Conservation (phyloP, 2,329 filamentous ascomycete species). For the Xylaria sp. region DNA sequence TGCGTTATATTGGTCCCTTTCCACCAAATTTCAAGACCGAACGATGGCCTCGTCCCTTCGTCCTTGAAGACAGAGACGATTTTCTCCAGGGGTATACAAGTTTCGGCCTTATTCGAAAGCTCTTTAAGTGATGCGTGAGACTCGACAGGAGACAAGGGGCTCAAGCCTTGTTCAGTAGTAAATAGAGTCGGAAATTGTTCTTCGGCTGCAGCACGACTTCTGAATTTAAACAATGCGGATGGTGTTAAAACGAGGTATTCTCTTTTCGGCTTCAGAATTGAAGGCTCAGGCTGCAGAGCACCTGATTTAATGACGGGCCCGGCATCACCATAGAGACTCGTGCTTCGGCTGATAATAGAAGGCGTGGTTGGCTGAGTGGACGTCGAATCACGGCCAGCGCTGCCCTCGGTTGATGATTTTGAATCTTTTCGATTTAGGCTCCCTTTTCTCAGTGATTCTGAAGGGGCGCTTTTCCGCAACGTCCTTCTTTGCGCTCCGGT, state of each 20-base stretch:
- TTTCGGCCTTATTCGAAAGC: constrained; percentile 39
- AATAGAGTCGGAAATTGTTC: constrained; percentile 58
- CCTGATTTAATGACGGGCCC: constrained; percentile 54
- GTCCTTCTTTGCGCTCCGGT: constrained; percentile 39
- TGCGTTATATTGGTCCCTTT: constrained; percentile 53
- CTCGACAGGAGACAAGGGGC: constrained; percentile 51
- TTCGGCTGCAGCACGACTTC: constrained; percentile 58
- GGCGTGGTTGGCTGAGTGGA: constrained; percentile 49
- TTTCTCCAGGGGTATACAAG: constrained; percentile 60
- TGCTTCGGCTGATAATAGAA: constrained; percentile 43
- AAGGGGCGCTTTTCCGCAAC: constrained; percentile 42
- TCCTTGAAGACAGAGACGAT: constrained; percentile 64
- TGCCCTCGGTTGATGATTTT: constrained; percentile 46
- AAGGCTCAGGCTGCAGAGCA: constrained; percentile 60
- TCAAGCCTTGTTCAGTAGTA: constrained; percentile 46
- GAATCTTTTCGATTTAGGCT: constrained; percentile 46
- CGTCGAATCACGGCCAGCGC: constrained; percentile 42
- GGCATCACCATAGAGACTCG: constrained; percentile 46
- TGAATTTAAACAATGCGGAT: constrained; percentile 62
- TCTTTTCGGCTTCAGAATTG: constrained; percentile 59
- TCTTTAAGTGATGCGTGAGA: constrained; percentile 43
- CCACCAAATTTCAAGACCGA: constrained; percentile 68
- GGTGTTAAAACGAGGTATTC: constrained; percentile 64
- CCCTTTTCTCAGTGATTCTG: constrained; percentile 40
- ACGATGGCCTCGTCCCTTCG: constrained; percentile 60